Evolutionary conservation across 2,329 filamentous ascomycete genomes (phyloP), one percentile per base, ranked within the genome.

Genomic region (Xylariaceae sp.): DNA sequence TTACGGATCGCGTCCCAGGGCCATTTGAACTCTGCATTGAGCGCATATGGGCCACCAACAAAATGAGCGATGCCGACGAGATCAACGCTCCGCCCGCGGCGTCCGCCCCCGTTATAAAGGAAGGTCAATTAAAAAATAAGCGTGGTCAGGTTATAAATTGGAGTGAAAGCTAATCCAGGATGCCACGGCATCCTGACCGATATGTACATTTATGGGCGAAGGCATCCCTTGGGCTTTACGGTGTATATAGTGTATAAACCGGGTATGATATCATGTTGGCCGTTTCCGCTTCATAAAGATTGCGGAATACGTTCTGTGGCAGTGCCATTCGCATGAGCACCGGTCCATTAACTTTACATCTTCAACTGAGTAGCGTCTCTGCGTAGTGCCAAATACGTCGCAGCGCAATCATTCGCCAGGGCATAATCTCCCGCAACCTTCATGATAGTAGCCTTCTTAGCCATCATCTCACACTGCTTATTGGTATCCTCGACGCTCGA

Each of bases 11-110:
- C 15, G 80, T 95, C 36, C 87, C 90, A 6, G 94, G 92, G 0
- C 88, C 89, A 0, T 99, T 92, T 71, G 88, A 95, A 70, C 76
- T 99, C 37, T 87, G 84, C 57, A 86, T 99, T 49, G 87, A 92
- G 66, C 82, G 84, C 56, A 84, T 96, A 16, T 99, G 92, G 90
- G 92, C 92, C 0, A 96, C 92, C 0, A 96, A 96, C 68, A 75
- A 82, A 46, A 64, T 68, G 34, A 56, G 55, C 34, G 74, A 76
- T 56, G 72, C 63, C 5, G 70, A 70, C 34, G 64, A 60, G 19
- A 60, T 61, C 10, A 61, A 62, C 26, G 57, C 62, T 42, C 16
- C 48, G 34, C 22, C 55, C 15, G 9, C 41, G 5, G n/a, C n/a
- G n/a, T n/a, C n/a, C n/a, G n/a, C n/a, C n/a, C 42, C 53, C 3